Percentiles rank a stretch among this genome's conserved stretches.
Evolutionary conservation across 2,329 filamentous ascomycete genomes (phyloP).

Genomic region (Aspergillus proliferans): DNA sequence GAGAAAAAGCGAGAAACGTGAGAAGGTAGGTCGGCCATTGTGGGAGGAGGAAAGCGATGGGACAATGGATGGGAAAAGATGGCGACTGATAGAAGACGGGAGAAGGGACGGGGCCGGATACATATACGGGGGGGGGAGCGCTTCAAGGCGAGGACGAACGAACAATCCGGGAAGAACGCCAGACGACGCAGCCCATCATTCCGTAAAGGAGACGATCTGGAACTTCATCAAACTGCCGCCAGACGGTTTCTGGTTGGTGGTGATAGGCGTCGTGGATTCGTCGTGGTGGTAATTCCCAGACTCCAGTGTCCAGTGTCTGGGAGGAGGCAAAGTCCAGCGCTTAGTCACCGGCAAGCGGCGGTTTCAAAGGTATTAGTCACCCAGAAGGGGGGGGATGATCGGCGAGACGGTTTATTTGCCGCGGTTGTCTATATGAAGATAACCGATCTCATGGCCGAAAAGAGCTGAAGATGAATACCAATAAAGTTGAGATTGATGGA

Average conservation of each 20-base stretch:
- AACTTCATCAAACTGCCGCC: neutral
- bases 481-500: neutral
- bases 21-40: constrained; percentile 52
- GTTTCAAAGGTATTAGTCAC: neutral
- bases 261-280: neutral
- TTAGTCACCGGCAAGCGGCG: neutral
- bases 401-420: neutral
- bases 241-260: neutral
- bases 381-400: neutral
- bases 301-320: neutral
- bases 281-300: neutral
- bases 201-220: neutral
- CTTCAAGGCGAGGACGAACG: neutral
- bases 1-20: constrained; percentile 48
- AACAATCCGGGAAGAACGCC: neutral
- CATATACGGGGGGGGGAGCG: neutral
- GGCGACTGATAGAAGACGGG: neutral
- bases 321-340: neutral
- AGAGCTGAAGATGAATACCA: neutral
- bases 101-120: neutral
- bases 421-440: neutral
- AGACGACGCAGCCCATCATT: neutral
- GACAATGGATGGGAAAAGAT: neutral
- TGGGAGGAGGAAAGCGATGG: constrained; percentile 5
- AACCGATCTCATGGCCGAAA: neutral